A percentile compares a stretch with the other conserved stretches of the same genome.
These are phyloP conservation scores for Dittrichia graveolens DNA, from an alignment of 129 eudicot genomes.

Conservation along the genomic window DNA sequence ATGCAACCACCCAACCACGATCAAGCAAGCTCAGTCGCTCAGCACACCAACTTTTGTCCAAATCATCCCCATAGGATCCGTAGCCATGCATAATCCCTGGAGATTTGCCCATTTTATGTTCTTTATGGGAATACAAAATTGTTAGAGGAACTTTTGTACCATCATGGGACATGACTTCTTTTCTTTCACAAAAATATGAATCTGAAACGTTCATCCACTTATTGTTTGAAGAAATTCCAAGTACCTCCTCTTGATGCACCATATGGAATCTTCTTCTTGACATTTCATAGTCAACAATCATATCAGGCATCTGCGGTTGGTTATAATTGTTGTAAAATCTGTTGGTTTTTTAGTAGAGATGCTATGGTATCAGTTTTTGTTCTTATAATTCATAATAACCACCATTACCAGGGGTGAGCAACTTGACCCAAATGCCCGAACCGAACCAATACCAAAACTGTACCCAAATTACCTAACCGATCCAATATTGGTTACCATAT, in stretches of 20 bases:
- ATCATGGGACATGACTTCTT: constrained; percentile 71
- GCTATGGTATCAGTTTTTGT: background rate
- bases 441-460: too few relatives aligned
- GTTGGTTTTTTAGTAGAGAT: background rate
- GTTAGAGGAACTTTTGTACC: constrained; percentile 73
- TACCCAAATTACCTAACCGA: too few relatives aligned
- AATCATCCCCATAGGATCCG: constrained; percentile 82
- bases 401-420: too few relatives aligned
- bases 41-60: constrained; percentile 80
- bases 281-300: constrained; percentile 83
- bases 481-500: too few relatives aligned
- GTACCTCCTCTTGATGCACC: constrained; percentile 80
- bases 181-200: constrained; percentile 60
- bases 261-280: constrained; percentile 48
- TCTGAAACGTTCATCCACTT: constrained; percentile 52
- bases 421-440: too few relatives aligned
- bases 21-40: constrained; percentile 85
- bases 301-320: constrained; percentile 72
- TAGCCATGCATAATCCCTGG: constrained; percentile 85
- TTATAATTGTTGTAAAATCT: background rate
- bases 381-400: constrained; percentile 6
- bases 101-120: constrained; percentile 58
- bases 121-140: constrained; percentile 58
- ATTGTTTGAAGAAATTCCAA: constrained; percentile 35
- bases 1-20: constrained; percentile 91